A percentile compares a stretch with the other conserved stretches of the same genome.
Conservation (phyloP, 2,329 filamentous ascomycete genomes). For the Alternaria solani region DNA sequence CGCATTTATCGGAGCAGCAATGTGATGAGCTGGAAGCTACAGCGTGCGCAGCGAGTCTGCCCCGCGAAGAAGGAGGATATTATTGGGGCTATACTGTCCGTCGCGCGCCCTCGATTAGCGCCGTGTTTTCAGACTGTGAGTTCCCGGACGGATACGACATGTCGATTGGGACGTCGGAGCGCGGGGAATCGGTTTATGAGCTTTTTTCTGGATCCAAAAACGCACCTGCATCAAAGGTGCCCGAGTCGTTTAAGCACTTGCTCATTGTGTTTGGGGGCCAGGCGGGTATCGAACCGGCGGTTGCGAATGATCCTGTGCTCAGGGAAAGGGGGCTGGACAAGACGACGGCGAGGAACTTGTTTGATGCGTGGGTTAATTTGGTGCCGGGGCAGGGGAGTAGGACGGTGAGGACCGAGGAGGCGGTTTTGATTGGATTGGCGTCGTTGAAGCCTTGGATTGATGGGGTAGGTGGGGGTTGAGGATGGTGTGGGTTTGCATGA, state of each 20-base stretch:
- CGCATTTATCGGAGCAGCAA: constrained; percentile 30
- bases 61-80: constrained; percentile 78
- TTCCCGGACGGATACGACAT: constrained; percentile 82
- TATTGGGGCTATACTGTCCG: constrained; percentile 87
- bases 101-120: constrained; percentile 70
- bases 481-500: too few relatives aligned
- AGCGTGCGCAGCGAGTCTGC: constrained; percentile 71
- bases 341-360: constrained; percentile 72
- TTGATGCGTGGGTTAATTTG: constrained; percentile 86
- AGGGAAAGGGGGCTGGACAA: constrained; percentile 69
- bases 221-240: constrained; percentile 30
- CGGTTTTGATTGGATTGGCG: constrained; percentile 78
- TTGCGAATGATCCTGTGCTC: constrained; percentile 68
- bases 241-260: constrained; percentile 70
- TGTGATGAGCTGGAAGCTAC: constrained; percentile 56
- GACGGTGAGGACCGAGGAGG: constrained; percentile 85
- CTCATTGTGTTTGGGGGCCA: constrained; percentile 83
- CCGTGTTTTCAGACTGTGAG: constrained; percentile 78
- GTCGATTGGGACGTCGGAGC: constrained; percentile 84
- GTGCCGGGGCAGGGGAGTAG: constrained; percentile 81
- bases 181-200: constrained; percentile 62
- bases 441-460: constrained; percentile 63
- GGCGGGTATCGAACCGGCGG: constrained; percentile 78
- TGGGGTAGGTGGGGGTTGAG: constrained; percentile 7
- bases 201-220: constrained; percentile 36